Evolutionary conservation across 23 red algal genomes (phyloP), one percentile per base, ranked within the genome.

Genomic region (Gracilaria domingensis): DNA sequence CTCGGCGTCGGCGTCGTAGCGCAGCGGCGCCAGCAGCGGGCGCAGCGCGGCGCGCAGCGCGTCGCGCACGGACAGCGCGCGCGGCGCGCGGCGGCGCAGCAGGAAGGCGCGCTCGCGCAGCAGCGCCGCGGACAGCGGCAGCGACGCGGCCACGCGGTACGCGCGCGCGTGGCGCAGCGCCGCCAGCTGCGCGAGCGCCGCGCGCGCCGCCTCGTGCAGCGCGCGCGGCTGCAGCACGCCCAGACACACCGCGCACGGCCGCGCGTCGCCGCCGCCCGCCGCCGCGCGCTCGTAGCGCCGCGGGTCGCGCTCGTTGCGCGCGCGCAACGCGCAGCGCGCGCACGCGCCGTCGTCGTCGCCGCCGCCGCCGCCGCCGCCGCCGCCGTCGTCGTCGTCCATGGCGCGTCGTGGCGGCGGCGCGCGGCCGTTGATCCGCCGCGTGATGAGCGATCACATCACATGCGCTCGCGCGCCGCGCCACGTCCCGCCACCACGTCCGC

Each of bases 201-300:
- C 61, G 13, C 23, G 25, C 45, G 81, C 51, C 28, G 53, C 65
- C 14, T 65, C 81, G 8, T 21, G 23, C 21, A 93, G 82, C 44
- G 90, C 39, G 44, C 37, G 21, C 21, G 56, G 79, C 66, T 93
- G 90, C 80, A 93, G 70, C 73, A 93, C 79, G 81, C 81, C 81
- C 38, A 93, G 81, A 44, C 90, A 93, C 47, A 69, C 64, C 38
- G 60, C 34, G 54, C 90, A 93, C n/a, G 16, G 28, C 7, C 14
- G n/a, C 11, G 14, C 35, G 14, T 42, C 69, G 69, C 14, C 37
- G 40, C 26, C 72, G 25, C 25, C 72, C 34, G 5, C n/a, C 40
- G 72, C 2, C 40, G 42, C 21, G 1, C 1, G 2, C 69, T 74
- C 72, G 72, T 77, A 77, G 40, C 40, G 40, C 0, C 39, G 39